A percentile compares a stretch with the other conserved stretches of the same genome.
Evolutionary conservation across 306 rosid species (phyloP).

Genomic region (Citrullus amarus): DNA sequence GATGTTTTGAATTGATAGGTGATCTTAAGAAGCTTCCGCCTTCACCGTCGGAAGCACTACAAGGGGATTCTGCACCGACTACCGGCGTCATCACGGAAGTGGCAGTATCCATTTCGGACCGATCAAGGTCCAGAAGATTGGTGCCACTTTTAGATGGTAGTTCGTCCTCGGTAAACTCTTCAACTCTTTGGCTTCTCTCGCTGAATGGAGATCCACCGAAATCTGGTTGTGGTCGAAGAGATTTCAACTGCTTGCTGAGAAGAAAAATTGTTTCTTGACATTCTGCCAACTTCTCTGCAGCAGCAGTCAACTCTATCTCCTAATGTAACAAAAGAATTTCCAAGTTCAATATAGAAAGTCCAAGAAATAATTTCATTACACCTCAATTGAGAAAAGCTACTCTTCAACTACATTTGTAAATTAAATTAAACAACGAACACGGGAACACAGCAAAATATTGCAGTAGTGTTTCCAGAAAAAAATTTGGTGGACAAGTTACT

Average conservation of each 20-base stretch:
- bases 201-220: constrained; percentile 31
- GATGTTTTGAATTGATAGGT: constrained; percentile 31
- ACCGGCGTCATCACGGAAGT: constrained; percentile 25
- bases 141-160: constrained; percentile 35
- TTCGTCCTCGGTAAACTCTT: constrained; percentile 34
- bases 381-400: background rate
- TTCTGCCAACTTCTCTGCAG: constrained; percentile 91
- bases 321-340: constrained; percentile 16
- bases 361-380: background rate
- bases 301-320: constrained; percentile 77
- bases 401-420: background rate
- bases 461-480: background rate
- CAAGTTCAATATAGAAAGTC: background rate
- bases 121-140: constrained; percentile 37
- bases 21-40: constrained; percentile 44
- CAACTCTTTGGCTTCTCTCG: constrained; percentile 42
- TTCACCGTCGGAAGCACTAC: constrained; percentile 55
- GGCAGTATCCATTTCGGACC: constrained; percentile 34
- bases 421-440: background rate
- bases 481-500: no score
- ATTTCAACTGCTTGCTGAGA: constrained; percentile 81
- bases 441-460: background rate
- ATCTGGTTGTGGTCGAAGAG: constrained; percentile 68
- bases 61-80: constrained; percentile 38
- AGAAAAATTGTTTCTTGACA: constrained; percentile 97